Conservation (phyloP, 768 basidiomycete genomes). For the Naganishia antarctica region DNA sequence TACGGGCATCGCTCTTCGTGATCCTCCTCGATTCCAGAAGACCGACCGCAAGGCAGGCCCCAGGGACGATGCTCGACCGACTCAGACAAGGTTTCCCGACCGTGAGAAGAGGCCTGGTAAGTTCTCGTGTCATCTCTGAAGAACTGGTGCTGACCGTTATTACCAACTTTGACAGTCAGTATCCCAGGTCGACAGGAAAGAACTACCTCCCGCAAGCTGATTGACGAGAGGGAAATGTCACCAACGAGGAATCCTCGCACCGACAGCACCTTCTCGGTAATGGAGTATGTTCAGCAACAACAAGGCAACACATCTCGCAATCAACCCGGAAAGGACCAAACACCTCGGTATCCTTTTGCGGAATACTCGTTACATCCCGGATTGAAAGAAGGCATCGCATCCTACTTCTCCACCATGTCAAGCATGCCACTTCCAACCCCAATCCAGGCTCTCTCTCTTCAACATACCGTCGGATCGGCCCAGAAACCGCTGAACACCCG, state of each 20-base stretch:
- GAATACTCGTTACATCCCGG: conserved; percentile 27
- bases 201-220: conserved; percentile 9
- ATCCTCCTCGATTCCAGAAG: background rate
- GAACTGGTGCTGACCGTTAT: too few species aligned
- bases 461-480: conserved; percentile 56
- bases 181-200: background rate
- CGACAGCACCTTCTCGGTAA: conserved; percentile 8
- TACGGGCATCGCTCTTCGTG: background rate
- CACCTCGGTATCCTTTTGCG: conserved; percentile 18
- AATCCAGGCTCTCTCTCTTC: conserved; percentile 62
- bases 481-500: conserved; percentile 32
- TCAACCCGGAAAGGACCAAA: conserved; percentile 6
- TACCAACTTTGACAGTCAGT: background rate
- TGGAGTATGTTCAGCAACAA: conserved; percentile 15
- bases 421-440: conserved; percentile 22
- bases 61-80: background rate
- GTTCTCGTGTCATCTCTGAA: background rate
- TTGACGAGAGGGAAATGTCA: conserved; percentile 1
- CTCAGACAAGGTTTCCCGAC: background rate
- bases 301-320: background rate
- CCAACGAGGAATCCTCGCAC: background rate
- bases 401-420: conserved; percentile 5
- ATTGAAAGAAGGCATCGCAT: conserved; percentile 22
- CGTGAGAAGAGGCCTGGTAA: background rate
- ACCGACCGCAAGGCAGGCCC: background rate